A percentile compares a stretch with the other conserved stretches of the same genome.
Evolutionary conservation across 192 early-diverging fungal genomes (phyloP).

Genomic region (Mortierella alpina): DNA sequence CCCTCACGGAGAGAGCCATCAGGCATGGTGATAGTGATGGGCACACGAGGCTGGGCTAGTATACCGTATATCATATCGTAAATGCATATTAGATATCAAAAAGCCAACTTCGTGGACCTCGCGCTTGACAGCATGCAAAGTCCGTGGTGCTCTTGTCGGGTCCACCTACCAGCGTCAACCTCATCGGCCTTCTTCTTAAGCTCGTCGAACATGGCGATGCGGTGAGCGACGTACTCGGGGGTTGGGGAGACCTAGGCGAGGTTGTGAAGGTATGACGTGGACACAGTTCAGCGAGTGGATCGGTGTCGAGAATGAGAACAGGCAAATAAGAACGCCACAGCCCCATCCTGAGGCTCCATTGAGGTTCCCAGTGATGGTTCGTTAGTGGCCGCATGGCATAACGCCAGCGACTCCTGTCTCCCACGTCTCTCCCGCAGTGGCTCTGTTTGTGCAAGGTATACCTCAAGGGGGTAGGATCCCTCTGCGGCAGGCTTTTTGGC

Average conservation of each 20-base stretch:
- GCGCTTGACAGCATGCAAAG: too few relatives aligned
- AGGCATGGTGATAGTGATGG: constrained; percentile 88
- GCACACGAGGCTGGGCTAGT: constrained; percentile 78
- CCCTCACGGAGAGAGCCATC: constrained; percentile 86
- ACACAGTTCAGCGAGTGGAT: not conserved
- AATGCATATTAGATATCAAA: not conserved
- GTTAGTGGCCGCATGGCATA: not conserved
- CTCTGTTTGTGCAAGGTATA: constrained; percentile 6
- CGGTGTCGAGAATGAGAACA: too few relatives aligned
- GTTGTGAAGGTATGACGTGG: not conserved
- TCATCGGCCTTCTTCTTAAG: constrained; percentile 75
- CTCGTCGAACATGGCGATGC: constrained; percentile 84
- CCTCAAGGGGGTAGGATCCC: constrained; percentile 56
- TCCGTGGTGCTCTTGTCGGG: too few relatives aligned
- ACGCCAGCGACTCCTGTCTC: not conserved
- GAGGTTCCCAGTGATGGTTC: too few relatives aligned
- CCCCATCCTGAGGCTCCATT: too few relatives aligned
- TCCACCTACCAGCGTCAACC: constrained; percentile 66
- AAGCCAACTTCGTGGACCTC: too few relatives aligned
- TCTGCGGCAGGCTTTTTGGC: constrained; percentile 52
- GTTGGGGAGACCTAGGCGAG: constrained; percentile 63
- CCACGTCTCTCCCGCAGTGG: not conserved
- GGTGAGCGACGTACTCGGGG: constrained; percentile 82
- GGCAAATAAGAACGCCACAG: too few relatives aligned
- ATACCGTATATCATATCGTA: not conserved